Evolutionary conservation across 176 grass and related monocot genomes (phyloP).

Genomic region (Ensete glaucum): DNA sequence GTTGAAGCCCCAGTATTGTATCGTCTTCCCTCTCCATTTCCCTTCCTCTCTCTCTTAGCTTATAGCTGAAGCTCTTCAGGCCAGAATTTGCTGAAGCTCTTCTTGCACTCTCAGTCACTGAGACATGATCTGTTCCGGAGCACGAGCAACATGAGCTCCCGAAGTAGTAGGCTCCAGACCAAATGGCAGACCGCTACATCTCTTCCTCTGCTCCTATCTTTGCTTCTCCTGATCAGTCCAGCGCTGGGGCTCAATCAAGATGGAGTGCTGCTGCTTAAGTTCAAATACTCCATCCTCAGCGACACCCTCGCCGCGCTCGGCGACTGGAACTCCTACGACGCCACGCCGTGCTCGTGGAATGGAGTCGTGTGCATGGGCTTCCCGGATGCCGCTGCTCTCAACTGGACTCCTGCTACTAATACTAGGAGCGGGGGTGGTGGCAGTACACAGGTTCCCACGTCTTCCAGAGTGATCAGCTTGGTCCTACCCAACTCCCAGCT

Average conservation of each 20-base stretch:
- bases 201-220: background rate
- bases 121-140: slow-evolving; percentile 10
- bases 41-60: background rate
- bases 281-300: slow-evolving; percentile 1
- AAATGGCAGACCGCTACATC: background rate
- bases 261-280: slow-evolving; percentile 3
- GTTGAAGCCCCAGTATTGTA: too few relatives aligned
- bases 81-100: background rate
- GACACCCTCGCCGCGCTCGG: background rate
- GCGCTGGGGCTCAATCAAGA: background rate
- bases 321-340: slow-evolving; percentile 8
- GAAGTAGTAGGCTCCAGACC: background rate
- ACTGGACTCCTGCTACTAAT: background rate
- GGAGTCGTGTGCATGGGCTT: slow-evolving; percentile 10
- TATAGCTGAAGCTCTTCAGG: background rate
- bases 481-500: slow-evolving; percentile 10
- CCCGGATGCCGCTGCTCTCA: background rate
- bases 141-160: background rate
- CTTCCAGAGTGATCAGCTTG: slow-evolving; percentile 13
- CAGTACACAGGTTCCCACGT: background rate
- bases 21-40: background rate
- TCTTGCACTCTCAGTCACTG: background rate
- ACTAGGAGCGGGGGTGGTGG: background rate
- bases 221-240: background rate
- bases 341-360: slow-evolving; percentile 11